A percentile compares a stretch with the other conserved stretches of the same genome.
Conservation (phyloP, 1,139 yeast species). For the Hansenula sp. region DNA sequence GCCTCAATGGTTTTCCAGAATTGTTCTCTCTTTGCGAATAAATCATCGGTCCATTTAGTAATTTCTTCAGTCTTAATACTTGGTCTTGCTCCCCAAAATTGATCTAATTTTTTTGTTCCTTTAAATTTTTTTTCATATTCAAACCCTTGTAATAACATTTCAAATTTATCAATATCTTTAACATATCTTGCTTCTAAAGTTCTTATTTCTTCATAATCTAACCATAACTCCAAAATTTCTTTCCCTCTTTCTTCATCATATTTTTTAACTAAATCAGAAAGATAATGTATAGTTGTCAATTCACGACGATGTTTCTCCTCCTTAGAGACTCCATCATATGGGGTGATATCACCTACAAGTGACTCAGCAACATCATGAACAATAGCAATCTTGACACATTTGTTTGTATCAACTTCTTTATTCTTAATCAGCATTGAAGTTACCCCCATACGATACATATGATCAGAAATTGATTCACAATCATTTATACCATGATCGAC, state of each 20-base stretch:
- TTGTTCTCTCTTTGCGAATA: conserved; percentile 51
- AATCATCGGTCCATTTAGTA: conserved; percentile 62
- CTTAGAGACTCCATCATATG: conserved; percentile 68
- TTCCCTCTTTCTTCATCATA: conserved; percentile 61
- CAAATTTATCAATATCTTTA: conserved; percentile 92
- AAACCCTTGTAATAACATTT: conserved; percentile 84
- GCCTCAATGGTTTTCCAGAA: conserved; percentile 29
- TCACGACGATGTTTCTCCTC: conserved; percentile 81
- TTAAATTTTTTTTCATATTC: conserved; percentile 76
- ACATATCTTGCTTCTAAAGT: conserved; percentile 83
- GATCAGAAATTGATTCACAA: conserved; percentile 82
- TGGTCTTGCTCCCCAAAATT: conserved; percentile 61
- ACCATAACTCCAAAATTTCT: conserved; percentile 74
- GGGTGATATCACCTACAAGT: conserved; percentile 93
- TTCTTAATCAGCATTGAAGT: conserved; percentile 72
- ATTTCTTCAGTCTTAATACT: conserved; percentile 73
- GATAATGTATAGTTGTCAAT: conserved; percentile 62
- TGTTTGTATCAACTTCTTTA: conserved; percentile 35
- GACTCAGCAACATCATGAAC: conserved; percentile 95
- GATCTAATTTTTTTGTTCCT: conserved; percentile 53
- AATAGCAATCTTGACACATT: conserved; percentile 81
- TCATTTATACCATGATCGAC: conserved; percentile 62
- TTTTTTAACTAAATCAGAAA: conserved; percentile 56
- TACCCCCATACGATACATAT: conserved; percentile 94
- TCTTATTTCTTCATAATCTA: conserved; percentile 84